Conservation (phyloP, 1,139 yeast genomes). For the Nadsonia starkeyi-henricii region DNA sequence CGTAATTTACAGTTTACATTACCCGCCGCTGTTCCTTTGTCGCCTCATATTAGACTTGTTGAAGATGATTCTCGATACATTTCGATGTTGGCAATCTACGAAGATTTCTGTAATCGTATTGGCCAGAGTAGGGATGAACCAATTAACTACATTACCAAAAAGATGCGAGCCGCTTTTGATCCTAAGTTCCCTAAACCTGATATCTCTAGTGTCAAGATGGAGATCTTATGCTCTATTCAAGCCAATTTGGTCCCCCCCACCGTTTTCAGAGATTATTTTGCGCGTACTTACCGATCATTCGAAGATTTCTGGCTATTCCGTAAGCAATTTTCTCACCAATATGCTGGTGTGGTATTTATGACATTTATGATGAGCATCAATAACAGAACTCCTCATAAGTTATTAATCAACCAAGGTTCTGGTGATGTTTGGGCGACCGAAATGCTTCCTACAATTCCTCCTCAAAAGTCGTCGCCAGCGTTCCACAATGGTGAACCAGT, state of each 20-base stretch:
- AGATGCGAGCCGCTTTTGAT: conserved; percentile 84
- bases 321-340: conserved; percentile 87
- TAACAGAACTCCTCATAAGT: conserved; percentile 87
- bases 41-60: conserved; percentile 87
- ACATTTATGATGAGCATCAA: conserved; percentile 92
- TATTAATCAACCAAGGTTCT: conserved; percentile 63
- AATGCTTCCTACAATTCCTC: conserved; percentile 57
- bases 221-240: conserved; percentile 81
- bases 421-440: conserved; percentile 93
- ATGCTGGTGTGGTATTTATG: conserved; percentile 88
- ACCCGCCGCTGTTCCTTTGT: conserved; percentile 85
- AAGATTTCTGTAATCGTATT: conserved; percentile 63
- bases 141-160: conserved; percentile 70
- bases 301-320: conserved; percentile 97
- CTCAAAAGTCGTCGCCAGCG: conserved; percentile 62
- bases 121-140: conserved; percentile 83
- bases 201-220: conserved; percentile 74
- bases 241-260: conserved; percentile 76
- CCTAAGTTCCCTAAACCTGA: conserved; percentile 89
- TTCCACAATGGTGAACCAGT: conserved; percentile 91
- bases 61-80: conserved; percentile 69
- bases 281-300: conserved; percentile 55
- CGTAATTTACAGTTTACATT: conserved; percentile 75
- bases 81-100: conserved; percentile 79
- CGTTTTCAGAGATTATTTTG: conserved; percentile 56